Conservation (phyloP, 2,329 filamentous ascomycete species). For the Raffaelea deltoideospora region DNA sequence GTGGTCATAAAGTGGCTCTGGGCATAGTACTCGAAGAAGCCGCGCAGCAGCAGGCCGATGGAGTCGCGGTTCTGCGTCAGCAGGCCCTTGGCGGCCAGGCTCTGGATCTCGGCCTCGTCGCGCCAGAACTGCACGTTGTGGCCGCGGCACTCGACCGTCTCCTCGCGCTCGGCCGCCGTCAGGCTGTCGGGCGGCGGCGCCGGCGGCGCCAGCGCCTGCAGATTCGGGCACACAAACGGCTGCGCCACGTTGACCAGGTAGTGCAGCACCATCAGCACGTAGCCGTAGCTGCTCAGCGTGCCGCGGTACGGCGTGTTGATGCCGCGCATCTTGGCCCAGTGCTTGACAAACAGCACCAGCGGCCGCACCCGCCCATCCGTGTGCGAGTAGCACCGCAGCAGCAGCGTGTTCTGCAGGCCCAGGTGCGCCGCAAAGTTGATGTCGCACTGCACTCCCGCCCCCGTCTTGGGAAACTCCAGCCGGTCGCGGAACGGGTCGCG, state of each 20-base stretch:
- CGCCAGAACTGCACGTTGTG: constrained; percentile 65
- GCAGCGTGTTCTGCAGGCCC: constrained; percentile 66
- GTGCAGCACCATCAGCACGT: constrained; percentile 82
- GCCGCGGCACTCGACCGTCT: constrained; percentile 40
- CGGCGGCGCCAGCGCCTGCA: constrained; percentile 44
- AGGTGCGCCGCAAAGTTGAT: constrained; percentile 84
- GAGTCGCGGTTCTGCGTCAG: constrained; percentile 56
- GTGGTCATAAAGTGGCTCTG: constrained; percentile 39
- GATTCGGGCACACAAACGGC: constrained; percentile 72
- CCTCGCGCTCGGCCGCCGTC: constrained; percentile 21
- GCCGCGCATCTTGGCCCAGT: constrained; percentile 73
- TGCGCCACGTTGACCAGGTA: constrained; percentile 71
- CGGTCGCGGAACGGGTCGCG: constrained; percentile 39
- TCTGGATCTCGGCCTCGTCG: constrained; percentile 53
- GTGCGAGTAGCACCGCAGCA: constrained; percentile 70
- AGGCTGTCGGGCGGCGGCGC: constrained; percentile 23
- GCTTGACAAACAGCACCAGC: constrained; percentile 75
- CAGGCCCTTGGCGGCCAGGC: constrained; percentile 39
- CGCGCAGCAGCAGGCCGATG: constrained; percentile 56
- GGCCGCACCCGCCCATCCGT: constrained; percentile 64
- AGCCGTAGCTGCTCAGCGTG: constrained; percentile 79
- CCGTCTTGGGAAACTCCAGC: constrained; percentile 64
- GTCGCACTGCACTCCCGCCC: constrained; percentile 74
- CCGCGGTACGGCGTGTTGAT: constrained; percentile 82
- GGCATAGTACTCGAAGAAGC: constrained; percentile 82